Evolutionary conservation across 345 rosid species (phyloP).

Genomic region (Psidium friedrichsthalianum): DNA sequence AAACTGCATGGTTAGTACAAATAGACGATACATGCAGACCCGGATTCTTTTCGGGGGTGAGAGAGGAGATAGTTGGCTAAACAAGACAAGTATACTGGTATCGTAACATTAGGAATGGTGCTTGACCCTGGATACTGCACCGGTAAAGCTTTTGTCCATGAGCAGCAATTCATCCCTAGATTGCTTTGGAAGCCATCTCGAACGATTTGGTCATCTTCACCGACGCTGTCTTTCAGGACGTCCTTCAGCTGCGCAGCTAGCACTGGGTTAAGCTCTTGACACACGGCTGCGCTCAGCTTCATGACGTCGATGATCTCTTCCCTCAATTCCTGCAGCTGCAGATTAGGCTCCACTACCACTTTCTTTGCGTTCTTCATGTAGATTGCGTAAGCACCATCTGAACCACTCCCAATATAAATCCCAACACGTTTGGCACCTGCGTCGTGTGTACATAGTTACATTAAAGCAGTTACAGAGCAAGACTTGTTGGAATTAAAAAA

Average conservation of each 20-base stretch:
- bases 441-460: background rate
- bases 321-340: conserved; percentile 29
- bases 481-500: background rate
- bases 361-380: conserved; percentile 38
- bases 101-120: background rate
- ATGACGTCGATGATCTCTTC: conserved; percentile 23
- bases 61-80: background rate
- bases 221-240: background rate
- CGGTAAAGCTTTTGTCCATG: background rate
- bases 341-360: conserved; percentile 9
- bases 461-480: background rate
- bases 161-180: background rate
- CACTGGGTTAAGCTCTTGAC: background rate
- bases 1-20: background rate
- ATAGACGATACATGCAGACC: background rate
- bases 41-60: background rate
- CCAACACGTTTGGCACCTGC: conserved; percentile 76
- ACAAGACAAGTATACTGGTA: background rate
- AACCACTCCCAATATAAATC: conserved; percentile 57
- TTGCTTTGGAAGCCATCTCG: background rate
- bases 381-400: conserved; percentile 73
- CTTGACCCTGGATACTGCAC: background rate
- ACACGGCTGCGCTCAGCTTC: background rate
- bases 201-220: background rate
- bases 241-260: background rate